A percentile compares a stretch with the other conserved stretches of the same genome.
These are phyloP conservation scores for Fonsecaea monophora DNA, from an alignment of 2,329 filamentous ascomycete species.

Conservation along the genomic window DNA sequence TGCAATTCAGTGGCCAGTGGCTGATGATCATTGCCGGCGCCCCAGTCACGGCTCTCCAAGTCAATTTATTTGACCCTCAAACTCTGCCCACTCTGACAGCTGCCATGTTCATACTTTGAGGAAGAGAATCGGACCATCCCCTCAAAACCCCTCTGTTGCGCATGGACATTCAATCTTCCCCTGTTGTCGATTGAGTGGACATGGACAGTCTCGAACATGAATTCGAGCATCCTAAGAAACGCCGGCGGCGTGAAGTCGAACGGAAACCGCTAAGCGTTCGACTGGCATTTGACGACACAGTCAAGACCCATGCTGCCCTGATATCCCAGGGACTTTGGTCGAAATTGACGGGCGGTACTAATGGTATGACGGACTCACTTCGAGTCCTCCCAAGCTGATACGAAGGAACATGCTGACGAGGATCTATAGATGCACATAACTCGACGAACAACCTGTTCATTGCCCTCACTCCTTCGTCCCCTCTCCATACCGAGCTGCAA, in stretches of 20 bases:
- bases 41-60: slow-evolving; percentile 5
- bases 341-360: slow-evolving; percentile 66
- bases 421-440: slow-evolving; percentile 14
- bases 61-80: slow-evolving; percentile 10
- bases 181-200: slow-evolving; percentile 18
- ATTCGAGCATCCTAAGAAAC: slow-evolving; percentile 58
- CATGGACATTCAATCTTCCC: slow-evolving; percentile 19
- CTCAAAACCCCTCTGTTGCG: not conserved
- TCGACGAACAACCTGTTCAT: slow-evolving; percentile 45
- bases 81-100: not conserved
- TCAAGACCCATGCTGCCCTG: slow-evolving; percentile 84
- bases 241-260: slow-evolving; percentile 55
- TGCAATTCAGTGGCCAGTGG: slow-evolving; percentile 7
- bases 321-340: slow-evolving; percentile 84
- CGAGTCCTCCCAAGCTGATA: slow-evolving; percentile 10
- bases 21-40: slow-evolving; percentile 10
- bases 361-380: slow-evolving; percentile 45
- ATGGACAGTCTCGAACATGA: slow-evolving; percentile 55
- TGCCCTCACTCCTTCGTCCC: slow-evolving; percentile 55
- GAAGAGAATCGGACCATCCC: not conserved
- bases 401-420: slow-evolving; percentile 18
- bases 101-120: not conserved
- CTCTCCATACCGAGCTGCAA: slow-evolving; percentile 55
- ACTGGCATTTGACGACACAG: slow-evolving; percentile 81
- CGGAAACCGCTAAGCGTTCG: slow-evolving; percentile 73